These are phyloP conservation scores for Scenedesmus sp. DNA, from an alignment of 163 green algal genomes.

Conservation along the genomic window DNA sequence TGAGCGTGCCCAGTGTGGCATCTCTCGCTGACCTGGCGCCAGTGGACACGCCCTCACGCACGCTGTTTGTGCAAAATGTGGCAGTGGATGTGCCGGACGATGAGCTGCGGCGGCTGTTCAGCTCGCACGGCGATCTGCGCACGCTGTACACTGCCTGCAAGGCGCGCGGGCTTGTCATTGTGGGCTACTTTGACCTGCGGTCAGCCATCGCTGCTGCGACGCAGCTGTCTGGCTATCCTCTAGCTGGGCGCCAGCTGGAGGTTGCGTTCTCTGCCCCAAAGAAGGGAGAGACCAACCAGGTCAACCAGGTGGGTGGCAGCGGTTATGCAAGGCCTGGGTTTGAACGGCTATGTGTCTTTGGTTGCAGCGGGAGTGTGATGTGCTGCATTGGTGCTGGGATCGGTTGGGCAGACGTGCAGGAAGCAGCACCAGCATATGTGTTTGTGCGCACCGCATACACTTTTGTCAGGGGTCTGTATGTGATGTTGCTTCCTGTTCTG, in stretches of 20 bases:
- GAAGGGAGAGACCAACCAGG: constrained; percentile 40
- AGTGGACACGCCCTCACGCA: constrained; percentile 54
- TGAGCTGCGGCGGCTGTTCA: constrained; percentile 76
- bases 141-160: constrained; percentile 88
- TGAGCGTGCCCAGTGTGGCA: background rate
- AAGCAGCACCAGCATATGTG: background rate
- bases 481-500: background rate
- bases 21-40: constrained; percentile 3
- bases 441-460: no score
- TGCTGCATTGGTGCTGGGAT: background rate
- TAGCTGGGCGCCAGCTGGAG: constrained; percentile 62
- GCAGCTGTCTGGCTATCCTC: constrained; percentile 18
- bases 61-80: constrained; percentile 85
- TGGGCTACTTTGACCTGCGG: constrained; percentile 92
- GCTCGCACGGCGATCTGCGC: constrained; percentile 81
- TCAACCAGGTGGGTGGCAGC: constrained; percentile 67
- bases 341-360: background rate
- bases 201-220: constrained; percentile 73
- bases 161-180: constrained; percentile 87
- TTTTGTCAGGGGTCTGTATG: background rate
- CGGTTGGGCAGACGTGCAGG: background rate
- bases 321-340: background rate
- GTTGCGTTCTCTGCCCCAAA: constrained; percentile 79
- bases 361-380: background rate
- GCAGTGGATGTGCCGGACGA: constrained; percentile 66